Conservation (phyloP, 2,329 filamentous ascomycete genomes). For the Pestalotiopsis sp. region DNA sequence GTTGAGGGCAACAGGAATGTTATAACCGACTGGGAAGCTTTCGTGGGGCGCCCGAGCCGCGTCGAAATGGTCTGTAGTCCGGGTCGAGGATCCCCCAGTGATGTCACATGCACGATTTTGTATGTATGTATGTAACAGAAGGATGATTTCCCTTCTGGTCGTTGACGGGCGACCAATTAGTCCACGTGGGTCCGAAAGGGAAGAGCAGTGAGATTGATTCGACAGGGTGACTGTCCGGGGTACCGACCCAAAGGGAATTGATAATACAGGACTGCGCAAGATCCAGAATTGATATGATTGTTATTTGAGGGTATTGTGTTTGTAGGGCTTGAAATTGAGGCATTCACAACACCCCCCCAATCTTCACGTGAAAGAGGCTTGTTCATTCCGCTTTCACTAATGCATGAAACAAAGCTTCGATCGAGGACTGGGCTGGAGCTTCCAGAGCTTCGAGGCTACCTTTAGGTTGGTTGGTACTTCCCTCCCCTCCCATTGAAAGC, state of each 20-base stretch:
- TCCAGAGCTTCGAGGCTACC: background rate
- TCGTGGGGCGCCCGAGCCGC: conserved; percentile 11
- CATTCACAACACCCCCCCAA: background rate
- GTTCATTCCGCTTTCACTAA: background rate
- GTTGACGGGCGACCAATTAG: conserved; percentile 1
- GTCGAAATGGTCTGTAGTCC: conserved; percentile 9
- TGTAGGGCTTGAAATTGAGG: background rate
- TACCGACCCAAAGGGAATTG: background rate
- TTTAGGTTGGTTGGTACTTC: background rate
- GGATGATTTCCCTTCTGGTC: conserved; percentile 6
- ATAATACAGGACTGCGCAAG: background rate
- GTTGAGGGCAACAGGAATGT: background rate
- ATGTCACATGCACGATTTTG: conserved; percentile 28
- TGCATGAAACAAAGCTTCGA: background rate
- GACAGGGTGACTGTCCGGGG: background rate
- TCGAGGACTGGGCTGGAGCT: background rate
- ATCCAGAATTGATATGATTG: background rate
- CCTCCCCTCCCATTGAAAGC: background rate
- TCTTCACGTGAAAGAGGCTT: conserved; percentile 4
- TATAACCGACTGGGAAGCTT: background rate
- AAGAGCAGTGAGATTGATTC: background rate
- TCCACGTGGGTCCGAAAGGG: background rate
- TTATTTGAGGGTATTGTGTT: background rate
- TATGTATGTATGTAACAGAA: background rate
- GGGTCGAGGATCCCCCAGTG: conserved; percentile 18